Base-by-base conservation (phyloP, 2,329 filamentous ascomycete genomes). In the Aspergillus udagawae region DNA sequence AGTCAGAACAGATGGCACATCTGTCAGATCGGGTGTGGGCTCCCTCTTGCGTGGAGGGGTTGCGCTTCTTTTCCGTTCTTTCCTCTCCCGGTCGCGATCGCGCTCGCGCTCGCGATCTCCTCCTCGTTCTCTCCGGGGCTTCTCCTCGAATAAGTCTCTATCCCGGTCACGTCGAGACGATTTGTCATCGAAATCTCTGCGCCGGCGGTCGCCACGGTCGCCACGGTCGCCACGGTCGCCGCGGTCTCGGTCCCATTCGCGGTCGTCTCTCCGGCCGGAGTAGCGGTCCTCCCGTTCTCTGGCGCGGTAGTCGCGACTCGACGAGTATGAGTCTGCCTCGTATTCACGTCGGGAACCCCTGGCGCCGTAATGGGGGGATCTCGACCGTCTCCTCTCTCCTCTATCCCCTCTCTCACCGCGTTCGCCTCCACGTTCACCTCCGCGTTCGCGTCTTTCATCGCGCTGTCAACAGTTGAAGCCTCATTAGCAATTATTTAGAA, bases 211-310 rank as follows among this genome's bases (percentile, higher is more conserved):
- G 38, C 83, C 80, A 55, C 73, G 73, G 62, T 78, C 79, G 38
- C 83, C 80, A 55, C 73, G 73, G 62, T 78, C 23, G 23, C 23
- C 23, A 25, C 23, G 73, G 61, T 78, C 79, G 38, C 83, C 80
- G 60, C 88, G 80, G 60, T 92, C 90, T 71, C 88, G 83, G 70
- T 89, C 87, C 86, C 89, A 91, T 63, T 89, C 89, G 62, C 89
- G 83, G n/a, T 91, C 89, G 54, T 86, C 84, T 56, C 85, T 80
- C 61, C 89, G 84, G 35, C 88, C 87, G 41, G 86, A 85, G 72
- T 97, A 97, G 71, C 92, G 85, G 66, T 97, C 93, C 76, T 97
- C 93, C 60, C 93, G 89, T 78, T 97, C 93, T 61, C 93, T 83
- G 73, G 96, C 93, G 72, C 93, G 86, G 74, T 96, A 95, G 78